These are phyloP conservation scores for Tuber aestivum DNA, from an alignment of 495 filamentous ascomycete species.

Conservation along the genomic window DNA sequence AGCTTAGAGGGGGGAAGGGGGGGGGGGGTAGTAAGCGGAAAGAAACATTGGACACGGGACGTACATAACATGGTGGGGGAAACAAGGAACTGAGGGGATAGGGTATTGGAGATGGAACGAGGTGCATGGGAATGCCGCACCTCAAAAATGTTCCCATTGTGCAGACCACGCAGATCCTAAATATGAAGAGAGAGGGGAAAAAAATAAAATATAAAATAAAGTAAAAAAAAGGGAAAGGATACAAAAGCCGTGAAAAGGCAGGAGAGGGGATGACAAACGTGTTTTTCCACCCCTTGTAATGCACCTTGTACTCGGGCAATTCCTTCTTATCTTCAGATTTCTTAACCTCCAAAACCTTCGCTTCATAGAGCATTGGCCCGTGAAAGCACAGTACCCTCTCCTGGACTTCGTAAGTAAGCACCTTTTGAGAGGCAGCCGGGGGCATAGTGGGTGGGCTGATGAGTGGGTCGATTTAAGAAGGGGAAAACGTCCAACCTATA, in stretches of 20 bases:
- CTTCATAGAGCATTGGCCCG: conserved; percentile 92
- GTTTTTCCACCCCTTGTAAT: conserved; percentile 99
- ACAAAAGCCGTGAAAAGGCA: neutral
- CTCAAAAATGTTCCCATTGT: neutral
- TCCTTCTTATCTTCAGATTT: conserved; percentile 65
- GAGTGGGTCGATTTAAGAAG: conserved; percentile 11
- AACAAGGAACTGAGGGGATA: neutral
- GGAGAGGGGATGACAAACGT: conserved; percentile 56
- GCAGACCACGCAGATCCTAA: neutral
- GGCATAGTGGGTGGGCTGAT: conserved; percentile 51
- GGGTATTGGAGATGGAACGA: neutral
- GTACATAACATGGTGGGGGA: neutral
- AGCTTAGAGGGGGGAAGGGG: neutral
- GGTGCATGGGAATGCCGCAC: neutral
- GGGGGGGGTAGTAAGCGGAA: too few species aligned
- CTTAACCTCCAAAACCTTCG: conserved; percentile 76
- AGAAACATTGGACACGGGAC: neutral
- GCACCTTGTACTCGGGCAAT: conserved; percentile 76
- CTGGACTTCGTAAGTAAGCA: conserved; percentile 69
- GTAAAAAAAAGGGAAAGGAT: neutral
- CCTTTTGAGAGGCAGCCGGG: conserved; percentile 48
- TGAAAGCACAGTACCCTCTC: conserved; percentile 96
- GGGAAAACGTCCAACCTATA: conserved; percentile 5
- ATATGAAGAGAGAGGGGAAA: neutral
- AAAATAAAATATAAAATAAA: too few species aligned